Evolutionary conservation across 805 yeast genomes (phyloP), one percentile per base, ranked within the genome.

Genomic region (Metschnikowia bowlesiae): DNA sequence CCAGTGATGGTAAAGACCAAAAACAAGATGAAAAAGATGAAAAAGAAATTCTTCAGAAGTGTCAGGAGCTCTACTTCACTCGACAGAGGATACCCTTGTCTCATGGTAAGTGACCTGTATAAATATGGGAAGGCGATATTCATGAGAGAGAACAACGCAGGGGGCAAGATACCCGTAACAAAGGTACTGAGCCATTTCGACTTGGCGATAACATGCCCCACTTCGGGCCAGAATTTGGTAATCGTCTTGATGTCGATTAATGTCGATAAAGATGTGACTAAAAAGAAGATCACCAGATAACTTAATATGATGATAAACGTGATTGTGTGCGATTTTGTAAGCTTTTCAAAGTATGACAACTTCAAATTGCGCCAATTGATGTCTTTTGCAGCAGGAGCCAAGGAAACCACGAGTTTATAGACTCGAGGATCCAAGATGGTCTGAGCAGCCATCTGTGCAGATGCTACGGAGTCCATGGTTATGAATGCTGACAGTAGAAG

Each of bases 121-220:
- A 80, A 75, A 61, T 81, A 82, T 2, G 86, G 86, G 36, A 82
- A 63, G 39, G 68, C 64, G 30, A 79, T 68, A 59, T 80, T 81
- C 59, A 82, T 71, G 49, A 80, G 56, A 3, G 84, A 74, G 65
- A 81, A 82, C 49, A 82, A 74, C 50, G 80, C 73, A 10, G 86
- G 83, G 11, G 86, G 86, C 59, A 82, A 67, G 49, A 82, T 72
- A 68, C 85, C 85, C 4, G 85, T 80, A 22, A 82, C 83, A 45
- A 80, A 66, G 0, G 83, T 77, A 28, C 82, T 73, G 29, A 77
- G 60, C 74, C 78, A 73, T 43, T 78, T 75, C 31, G 82, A 80
- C 44, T 74, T 68, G 37, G 78, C 59, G 44, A 82, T 73, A 44
- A 75, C 65, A n/a, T 76, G 71, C 0, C 85, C 86, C 37, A 81